Percentiles rank a stretch among this genome's conserved stretches.
Conservation (phyloP, 1,139 yeast species). For the Martiniozyma asiatica region DNA sequence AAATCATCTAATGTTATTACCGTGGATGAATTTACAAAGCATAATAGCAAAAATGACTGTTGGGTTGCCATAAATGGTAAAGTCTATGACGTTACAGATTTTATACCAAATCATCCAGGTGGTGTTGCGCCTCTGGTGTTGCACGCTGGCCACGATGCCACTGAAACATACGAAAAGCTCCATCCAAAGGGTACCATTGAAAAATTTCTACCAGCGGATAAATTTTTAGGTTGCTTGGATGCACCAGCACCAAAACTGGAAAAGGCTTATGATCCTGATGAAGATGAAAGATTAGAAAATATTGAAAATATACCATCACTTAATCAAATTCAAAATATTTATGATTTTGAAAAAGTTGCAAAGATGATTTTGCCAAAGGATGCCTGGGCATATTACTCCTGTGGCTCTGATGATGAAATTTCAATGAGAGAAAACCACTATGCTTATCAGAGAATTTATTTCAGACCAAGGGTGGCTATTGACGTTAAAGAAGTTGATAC, state of each 20-base stretch:
- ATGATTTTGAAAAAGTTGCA: constrained; percentile 27
- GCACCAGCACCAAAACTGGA: constrained; percentile 26
- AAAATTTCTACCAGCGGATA: constrained; percentile 24
- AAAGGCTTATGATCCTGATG: constrained; percentile 22
- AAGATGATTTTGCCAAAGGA: constrained; percentile 21
- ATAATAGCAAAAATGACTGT: constrained; percentile 52
- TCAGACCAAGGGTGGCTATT: constrained; percentile 24
- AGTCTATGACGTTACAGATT: constrained; percentile 74
- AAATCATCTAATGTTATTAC: constrained; percentile 8
- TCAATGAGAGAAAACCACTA: constrained; percentile 26
- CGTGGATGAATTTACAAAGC: constrained; percentile 49
- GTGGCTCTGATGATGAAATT: constrained; percentile 26
- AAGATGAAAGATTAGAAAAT: constrained; percentile 19
- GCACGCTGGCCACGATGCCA: constrained; percentile 87
- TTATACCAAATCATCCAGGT: constrained; percentile 79
- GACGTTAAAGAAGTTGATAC: constrained; percentile 27
- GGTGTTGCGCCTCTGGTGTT: constrained; percentile 62
- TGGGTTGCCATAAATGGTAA: constrained; percentile 84
- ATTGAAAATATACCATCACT: constrained; percentile 19
- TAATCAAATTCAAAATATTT: constrained; percentile 22
- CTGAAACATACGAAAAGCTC: constrained; percentile 72
- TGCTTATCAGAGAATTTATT: constrained; percentile 25
- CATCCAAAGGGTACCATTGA: constrained; percentile 55
- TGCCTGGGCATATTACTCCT: constrained; percentile 25
- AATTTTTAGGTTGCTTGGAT: constrained; percentile 22